phyloP scores from a whole-genome alignment of 202 grass and related monocot species.

The Setaria viridis region DNA sequence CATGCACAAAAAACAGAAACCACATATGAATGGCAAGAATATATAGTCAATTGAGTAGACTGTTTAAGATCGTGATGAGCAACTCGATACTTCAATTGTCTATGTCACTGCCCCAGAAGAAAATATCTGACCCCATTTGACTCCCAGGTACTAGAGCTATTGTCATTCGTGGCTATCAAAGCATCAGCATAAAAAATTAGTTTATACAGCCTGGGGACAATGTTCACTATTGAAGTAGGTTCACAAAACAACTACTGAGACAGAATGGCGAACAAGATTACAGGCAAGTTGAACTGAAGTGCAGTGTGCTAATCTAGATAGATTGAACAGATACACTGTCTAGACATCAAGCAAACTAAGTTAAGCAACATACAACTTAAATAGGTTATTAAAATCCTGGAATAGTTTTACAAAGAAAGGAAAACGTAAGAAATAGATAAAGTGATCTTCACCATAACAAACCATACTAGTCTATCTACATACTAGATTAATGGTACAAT shows the following conservation, averaged over 20 bases:
- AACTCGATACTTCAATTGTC: background rate
- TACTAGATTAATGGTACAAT: background rate
- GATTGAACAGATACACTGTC: background rate
- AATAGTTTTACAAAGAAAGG: background rate
- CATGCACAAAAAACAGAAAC: slow-evolving; percentile 11
- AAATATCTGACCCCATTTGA: background rate
- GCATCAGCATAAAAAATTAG: background rate
- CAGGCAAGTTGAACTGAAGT: slow-evolving; percentile 3
- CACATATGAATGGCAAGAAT: background rate
- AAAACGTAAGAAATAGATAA: background rate
- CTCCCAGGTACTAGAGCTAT: slow-evolving; percentile 13
- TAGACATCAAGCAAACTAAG: slow-evolving; percentile 4
- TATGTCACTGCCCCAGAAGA: background rate
- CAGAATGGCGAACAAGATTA: background rate
- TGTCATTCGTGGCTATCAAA: background rate
- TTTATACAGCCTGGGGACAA: background rate
- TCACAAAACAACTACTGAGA: slow-evolving; percentile 5
- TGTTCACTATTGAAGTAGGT: background rate
- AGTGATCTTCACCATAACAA: slow-evolving; percentile 11
- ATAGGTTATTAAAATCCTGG: background rate
- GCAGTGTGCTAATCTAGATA: background rate
- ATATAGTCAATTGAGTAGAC: slow-evolving; percentile 13
- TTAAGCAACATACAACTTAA: slow-evolving; percentile 4
- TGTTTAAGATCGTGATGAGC: background rate
- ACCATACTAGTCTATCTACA: slow-evolving; percentile 1